Base-by-base conservation (phyloP, 139 green algal genomes). In the Haematococcus sp. region DNA sequence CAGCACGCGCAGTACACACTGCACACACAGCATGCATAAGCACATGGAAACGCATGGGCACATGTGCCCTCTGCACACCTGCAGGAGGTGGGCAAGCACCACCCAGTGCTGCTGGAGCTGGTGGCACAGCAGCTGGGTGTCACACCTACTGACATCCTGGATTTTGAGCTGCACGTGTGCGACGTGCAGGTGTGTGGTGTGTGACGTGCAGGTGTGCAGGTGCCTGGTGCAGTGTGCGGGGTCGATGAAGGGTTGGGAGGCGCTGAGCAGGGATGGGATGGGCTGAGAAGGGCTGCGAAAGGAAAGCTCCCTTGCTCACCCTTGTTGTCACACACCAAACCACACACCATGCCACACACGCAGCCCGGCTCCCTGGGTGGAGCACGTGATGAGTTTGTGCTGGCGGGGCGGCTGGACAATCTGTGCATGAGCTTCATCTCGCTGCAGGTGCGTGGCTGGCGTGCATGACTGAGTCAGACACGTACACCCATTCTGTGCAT, bases 91-190 rank as follows among this genome's bases (percentile, higher is more conserved):
- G 55, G n/a, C 63, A 83, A 81, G 61, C 94, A 98, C 74, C 88
- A 94, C 74, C 71, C 86, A 2, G 35, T 86, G 60, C 84, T 98
- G 68, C 80, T 98, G 71, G 52, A 88, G 34, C 56, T 94, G 34
- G 51, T 98, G 23, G 91, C 94, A 0, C 33, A 87, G n/a, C 81
- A 97, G 75, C 75, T 96, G 27, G 72, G 79, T 16, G 91, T 84
- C 16, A 9, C 46, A 15, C 25, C 85, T 0, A 76, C 79, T 7
- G 90, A 93, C 52, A 98, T 99, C 66, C 84, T 94, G 1, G 95
- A 98, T 73, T 97, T 99, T 79, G 95, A 99, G 75, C 85, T 99
- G n/a, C 89, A 97, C 52, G 74, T 98, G 33, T 95, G 92, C 43
- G 95, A 99, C 82, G 93, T 89, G 30, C 93, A 98, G 82, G 40